These are phyloP conservation scores for Kodamaea derodonti DNA, from an alignment of 1,139 yeast species.

Conservation along the genomic window DNA sequence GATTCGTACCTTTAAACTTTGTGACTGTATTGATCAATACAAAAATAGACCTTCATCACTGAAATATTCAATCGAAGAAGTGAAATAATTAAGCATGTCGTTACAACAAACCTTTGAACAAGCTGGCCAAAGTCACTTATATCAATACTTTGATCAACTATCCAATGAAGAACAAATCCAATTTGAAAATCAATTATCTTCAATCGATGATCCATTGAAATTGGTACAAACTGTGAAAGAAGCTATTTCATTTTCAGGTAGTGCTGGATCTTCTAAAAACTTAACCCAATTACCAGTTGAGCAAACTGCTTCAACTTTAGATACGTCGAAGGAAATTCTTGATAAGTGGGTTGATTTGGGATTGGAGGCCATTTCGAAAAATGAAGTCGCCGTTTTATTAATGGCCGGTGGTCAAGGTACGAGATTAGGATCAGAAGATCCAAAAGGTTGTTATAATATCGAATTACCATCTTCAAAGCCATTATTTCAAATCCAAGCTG, in stretches of 20 bases:
- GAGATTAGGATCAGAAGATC: conserved; percentile 80
- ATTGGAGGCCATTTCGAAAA: conserved; percentile 58
- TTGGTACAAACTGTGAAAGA: conserved; percentile 43
- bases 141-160: conserved; percentile 39
- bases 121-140: conserved; percentile 48
- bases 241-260: conserved; percentile 43
- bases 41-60: too few species aligned
- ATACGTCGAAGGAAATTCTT: conserved; percentile 24
- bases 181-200: conserved; percentile 35
- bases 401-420: conserved; percentile 99
- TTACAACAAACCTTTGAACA: conserved; percentile 39
- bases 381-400: conserved; percentile 81
- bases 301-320: conserved; percentile 50
- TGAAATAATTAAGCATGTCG: too few species aligned
- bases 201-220: conserved; percentile 37
- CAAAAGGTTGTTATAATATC: conserved; percentile 92
- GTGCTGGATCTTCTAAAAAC: conserved; percentile 30
- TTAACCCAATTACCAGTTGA: conserved; percentile 49
- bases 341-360: conserved; percentile 59
- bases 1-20: too few species aligned
- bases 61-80: too few species aligned
- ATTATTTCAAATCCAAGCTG: conserved; percentile 90
- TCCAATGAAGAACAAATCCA: conserved; percentile 24
- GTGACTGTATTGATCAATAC: too few species aligned
- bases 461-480: conserved; percentile 81